phyloP scores from a whole-genome alignment of 805 yeast genomes.

The Vanderwaltozyma tropicalis region DNA sequence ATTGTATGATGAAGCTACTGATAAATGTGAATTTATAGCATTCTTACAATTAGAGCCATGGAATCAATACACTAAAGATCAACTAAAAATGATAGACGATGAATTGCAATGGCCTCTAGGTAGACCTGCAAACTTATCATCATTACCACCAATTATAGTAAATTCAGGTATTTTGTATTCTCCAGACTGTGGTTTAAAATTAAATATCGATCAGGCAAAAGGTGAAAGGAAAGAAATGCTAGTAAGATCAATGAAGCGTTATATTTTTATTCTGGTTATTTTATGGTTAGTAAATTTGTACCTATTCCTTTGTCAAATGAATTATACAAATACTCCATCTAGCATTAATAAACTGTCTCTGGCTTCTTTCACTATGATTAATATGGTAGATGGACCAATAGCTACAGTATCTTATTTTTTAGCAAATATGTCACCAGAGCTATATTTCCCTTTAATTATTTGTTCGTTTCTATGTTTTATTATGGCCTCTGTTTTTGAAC shows the following conservation, averaged over 20 bases:
- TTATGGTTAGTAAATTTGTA: no score
- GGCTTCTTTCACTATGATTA: conserved; percentile 53
- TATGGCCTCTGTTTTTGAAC: conserved; percentile 63
- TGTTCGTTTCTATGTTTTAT: conserved; percentile 61
- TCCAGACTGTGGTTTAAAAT: conserved; percentile 73
- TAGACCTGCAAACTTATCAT: conserved; percentile 45
- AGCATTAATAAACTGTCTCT: conserved; percentile 64
- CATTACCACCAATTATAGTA: conserved; percentile 47
- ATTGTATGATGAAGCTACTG: conserved; percentile 25
- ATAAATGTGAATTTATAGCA: conserved; percentile 59
- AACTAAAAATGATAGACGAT: conserved; percentile 54
- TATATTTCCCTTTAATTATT: conserved; percentile 59
- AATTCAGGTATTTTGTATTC: conserved; percentile 59
- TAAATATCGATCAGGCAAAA: conserved; percentile 30
- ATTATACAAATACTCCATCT: conserved; percentile 66
- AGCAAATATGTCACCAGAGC: conserved; percentile 42
- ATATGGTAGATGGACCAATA: conserved; percentile 57
- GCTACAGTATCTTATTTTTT: conserved; percentile 52
- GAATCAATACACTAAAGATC: conserved; percentile 35
- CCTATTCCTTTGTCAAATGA: conserved; percentile 58
- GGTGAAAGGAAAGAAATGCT: conserved; percentile 52
- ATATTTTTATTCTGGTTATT: no score
- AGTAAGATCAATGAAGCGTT: conserved; percentile 28
- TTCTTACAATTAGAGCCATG: conserved; percentile 65
- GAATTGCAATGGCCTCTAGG: conserved; percentile 73